Percentiles rank a stretch among this genome's conserved stretches.
Conservation (phyloP, 495 filamentous ascomycete genomes). For the Terfezia boudieri region DNA sequence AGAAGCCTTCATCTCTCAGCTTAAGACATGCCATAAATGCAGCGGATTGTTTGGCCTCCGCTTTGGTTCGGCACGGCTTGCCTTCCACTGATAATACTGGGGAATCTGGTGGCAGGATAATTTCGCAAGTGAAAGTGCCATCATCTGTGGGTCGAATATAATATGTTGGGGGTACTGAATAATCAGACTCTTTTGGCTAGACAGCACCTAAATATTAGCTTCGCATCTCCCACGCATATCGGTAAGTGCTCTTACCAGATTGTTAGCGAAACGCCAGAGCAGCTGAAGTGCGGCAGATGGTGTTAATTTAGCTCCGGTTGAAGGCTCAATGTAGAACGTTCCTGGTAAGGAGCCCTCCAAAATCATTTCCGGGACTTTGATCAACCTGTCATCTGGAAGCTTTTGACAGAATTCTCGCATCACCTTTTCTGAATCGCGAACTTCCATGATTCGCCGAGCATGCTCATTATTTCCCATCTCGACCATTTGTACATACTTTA, state of each 20-base stretch:
- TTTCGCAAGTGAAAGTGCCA: conserved; percentile 33
- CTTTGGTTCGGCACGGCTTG: conserved; percentile 35
- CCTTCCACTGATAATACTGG: conserved; percentile 48
- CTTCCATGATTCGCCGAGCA: conserved; percentile 30
- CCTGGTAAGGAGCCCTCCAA: background rate
- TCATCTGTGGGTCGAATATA: background rate
- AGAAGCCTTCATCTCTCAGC: conserved; percentile 39
- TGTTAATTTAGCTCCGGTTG: conserved; percentile 59
- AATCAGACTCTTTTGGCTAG: background rate
- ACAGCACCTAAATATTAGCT: conserved; percentile 27
- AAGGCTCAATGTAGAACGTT: conserved; percentile 34
- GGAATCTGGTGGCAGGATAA: conserved; percentile 55
- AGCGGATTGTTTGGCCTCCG: conserved; percentile 67
- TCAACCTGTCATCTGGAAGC: conserved; percentile 50
- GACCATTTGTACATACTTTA: conserved; percentile 63
- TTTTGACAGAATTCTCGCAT: conserved; percentile 55
- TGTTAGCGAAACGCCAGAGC: conserved; percentile 31
- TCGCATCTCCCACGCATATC: conserved; percentile 20
- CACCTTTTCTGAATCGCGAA: conserved; percentile 29
- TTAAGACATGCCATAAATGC: conserved; percentile 67
- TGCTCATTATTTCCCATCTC: conserved; percentile 46
- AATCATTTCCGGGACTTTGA: conserved; percentile 27
- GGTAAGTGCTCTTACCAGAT: conserved; percentile 24
- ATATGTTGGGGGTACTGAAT: background rate
- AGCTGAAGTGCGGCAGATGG: conserved; percentile 12